These are phyloP conservation scores for Fomitopsis pinicola DNA, from an alignment of 1,284 basidiomycete genomes.

Conservation along the genomic window DNA sequence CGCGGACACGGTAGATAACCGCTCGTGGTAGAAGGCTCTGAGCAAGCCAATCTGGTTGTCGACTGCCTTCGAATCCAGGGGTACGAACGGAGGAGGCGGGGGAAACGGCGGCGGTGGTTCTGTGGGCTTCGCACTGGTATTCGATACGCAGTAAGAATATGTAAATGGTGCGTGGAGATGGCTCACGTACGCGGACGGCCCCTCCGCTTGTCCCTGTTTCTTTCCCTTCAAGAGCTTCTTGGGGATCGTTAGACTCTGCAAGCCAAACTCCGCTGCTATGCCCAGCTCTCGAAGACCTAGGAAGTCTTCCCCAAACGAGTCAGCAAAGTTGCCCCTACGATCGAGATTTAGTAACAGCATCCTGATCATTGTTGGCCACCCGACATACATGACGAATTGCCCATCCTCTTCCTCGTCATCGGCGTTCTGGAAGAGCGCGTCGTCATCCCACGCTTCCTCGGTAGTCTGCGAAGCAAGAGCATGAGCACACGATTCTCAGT, in stretches of 20 bases:
- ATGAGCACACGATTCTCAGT: background rate
- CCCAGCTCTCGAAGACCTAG: constrained; percentile 87
- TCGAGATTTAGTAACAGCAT: background rate
- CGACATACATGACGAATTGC: constrained; percentile 61
- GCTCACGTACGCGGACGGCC: constrained; percentile 44
- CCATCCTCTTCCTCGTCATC: constrained; percentile 77
- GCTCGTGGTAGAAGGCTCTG: constrained; percentile 67
- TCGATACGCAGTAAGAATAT: constrained; percentile 3
- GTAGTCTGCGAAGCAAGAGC: constrained; percentile 37
- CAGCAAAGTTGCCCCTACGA: constrained; percentile 79
- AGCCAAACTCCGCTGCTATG: constrained; percentile 84
- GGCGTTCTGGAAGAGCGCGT: constrained; percentile 67
- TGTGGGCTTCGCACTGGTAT: constrained; percentile 50
- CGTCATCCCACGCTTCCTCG: constrained; percentile 66
- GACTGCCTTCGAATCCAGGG: constrained; percentile 59
- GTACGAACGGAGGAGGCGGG: constrained; percentile 77
- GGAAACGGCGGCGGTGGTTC: constrained; percentile 86
- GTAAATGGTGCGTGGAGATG: background rate
- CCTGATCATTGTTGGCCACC: constrained; percentile 3
- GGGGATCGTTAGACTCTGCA: constrained; percentile 77
- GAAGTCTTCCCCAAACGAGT: constrained; percentile 90
- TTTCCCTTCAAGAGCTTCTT: constrained; percentile 76
- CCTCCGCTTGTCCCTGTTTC: constrained; percentile 32
- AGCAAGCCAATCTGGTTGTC: constrained; percentile 84
- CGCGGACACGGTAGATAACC: constrained; percentile 42